Conservation (phyloP, 306 rosid genomes). For the Psophocarpus tetragonolobus region DNA sequence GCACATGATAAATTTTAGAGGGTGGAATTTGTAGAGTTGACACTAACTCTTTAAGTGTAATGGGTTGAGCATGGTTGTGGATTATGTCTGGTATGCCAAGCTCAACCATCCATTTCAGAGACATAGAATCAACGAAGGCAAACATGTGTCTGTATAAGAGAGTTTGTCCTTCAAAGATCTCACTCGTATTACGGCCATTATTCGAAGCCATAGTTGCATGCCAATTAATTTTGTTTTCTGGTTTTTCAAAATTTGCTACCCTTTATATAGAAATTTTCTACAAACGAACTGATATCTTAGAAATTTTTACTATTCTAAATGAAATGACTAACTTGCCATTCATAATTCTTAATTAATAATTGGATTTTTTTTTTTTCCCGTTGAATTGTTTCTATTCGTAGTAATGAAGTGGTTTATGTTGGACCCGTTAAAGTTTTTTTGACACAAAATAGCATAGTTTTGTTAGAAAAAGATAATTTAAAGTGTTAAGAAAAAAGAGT, state of each 20-base stretch:
- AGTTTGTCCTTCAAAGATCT: slow-evolving; percentile 28
- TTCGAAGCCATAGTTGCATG: background rate
- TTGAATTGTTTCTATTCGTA: no score
- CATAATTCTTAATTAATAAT: no score
- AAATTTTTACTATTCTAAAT: no score
- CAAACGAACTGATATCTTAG: no score
- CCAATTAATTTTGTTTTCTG: background rate
- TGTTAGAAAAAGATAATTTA: no score
- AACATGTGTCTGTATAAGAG: slow-evolving; percentile 16
- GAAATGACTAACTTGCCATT: no score
- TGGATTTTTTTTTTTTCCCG: no score
- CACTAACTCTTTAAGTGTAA: slow-evolving; percentile 38
- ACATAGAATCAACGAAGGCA: background rate
- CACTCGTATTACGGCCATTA: background rate
- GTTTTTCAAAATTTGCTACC: background rate
- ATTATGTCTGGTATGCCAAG: slow-evolving; percentile 31
- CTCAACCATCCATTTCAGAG: slow-evolving; percentile 35
- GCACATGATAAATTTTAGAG: background rate
- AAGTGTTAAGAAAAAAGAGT: no score
- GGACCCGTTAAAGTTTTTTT: no score
- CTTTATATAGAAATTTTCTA: background rate
- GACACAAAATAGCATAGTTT: no score
- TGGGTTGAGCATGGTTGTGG: slow-evolving; percentile 43
- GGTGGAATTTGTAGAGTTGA: slow-evolving; percentile 41
- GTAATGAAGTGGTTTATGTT: no score